Conservation (phyloP, 176 grass and related monocot species). For the Eleusine coracana region DNA sequence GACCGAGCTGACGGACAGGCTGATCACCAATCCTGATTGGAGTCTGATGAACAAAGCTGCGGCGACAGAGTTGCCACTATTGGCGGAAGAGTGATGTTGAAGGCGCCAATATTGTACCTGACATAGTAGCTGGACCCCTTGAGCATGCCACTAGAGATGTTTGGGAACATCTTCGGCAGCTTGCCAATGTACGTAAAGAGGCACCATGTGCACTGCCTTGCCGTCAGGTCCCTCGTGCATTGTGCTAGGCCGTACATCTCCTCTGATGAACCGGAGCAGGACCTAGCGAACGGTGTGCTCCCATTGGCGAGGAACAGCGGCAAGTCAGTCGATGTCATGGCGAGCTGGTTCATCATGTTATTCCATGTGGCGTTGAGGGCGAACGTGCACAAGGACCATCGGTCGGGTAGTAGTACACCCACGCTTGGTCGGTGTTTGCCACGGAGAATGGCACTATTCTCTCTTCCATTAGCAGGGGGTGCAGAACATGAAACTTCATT, state of each 20-base stretch:
- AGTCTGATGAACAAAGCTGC: neutral
- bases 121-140: slow-evolving; percentile 45
- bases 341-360: neutral
- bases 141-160: neutral
- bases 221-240: slow-evolving; percentile 54
- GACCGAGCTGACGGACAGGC: neutral
- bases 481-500: too few relatives aligned
- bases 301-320: neutral
- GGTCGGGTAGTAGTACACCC: too few relatives aligned
- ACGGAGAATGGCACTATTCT: too few relatives aligned
- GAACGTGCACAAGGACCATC: too few relatives aligned
- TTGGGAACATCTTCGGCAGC: neutral
- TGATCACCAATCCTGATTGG: neutral
- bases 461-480: too few relatives aligned
- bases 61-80: neutral
- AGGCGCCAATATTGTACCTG: neutral
- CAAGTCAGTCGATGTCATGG: neutral
- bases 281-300: neutral
- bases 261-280: too few relatives aligned
- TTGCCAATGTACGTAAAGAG: neutral
- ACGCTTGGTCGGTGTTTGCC: neutral
- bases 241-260: slow-evolving; percentile 51
- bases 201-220: slow-evolving; percentile 27
- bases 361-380: neutral
- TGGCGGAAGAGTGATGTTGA: slow-evolving; percentile 34